A percentile compares a stretch with the other conserved stretches of the same genome.
phyloP scores from a whole-genome alignment of 495 filamentous ascomycete genomes.

The Tuber borchii region DNA sequence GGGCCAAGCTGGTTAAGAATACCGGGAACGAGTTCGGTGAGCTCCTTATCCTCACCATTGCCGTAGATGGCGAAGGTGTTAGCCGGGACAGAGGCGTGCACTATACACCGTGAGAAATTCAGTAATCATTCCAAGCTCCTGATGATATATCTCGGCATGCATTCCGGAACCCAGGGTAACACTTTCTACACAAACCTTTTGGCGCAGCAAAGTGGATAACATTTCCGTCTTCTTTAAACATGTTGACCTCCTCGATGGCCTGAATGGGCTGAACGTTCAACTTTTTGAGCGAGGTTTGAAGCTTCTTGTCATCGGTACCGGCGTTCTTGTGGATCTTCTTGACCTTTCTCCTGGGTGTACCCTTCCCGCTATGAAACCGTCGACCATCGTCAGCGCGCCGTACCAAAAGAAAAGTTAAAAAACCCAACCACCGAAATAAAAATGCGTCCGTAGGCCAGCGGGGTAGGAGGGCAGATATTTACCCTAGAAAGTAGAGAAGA shows the following conservation, averaged over 20 bases:
- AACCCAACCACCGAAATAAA: not conserved
- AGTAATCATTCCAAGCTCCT: slow-evolving; percentile 5
- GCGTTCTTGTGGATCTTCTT: slow-evolving; percentile 93
- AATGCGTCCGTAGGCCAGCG: slow-evolving; percentile 11
- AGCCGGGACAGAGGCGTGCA: slow-evolving; percentile 89
- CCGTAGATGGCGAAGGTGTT: slow-evolving; percentile 99
- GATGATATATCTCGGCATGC: not conserved
- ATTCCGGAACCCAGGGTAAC: slow-evolving; percentile 5
- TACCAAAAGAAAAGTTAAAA: slow-evolving; percentile 11
- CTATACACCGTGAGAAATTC: slow-evolving; percentile 46
- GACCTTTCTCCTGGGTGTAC: slow-evolving; percentile 92
- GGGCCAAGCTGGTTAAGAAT: slow-evolving; percentile 99
- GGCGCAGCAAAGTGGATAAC: slow-evolving; percentile 98
- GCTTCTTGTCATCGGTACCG: slow-evolving; percentile 97
- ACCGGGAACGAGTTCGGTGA: slow-evolving; percentile 96
- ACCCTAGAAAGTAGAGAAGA: slow-evolving; percentile 40
- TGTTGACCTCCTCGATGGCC: slow-evolving; percentile 99
- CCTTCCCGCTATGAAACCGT: slow-evolving; percentile 70
- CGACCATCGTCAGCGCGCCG: slow-evolving; percentile 19
- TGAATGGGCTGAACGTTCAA: slow-evolving; percentile 95
- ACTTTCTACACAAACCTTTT: slow-evolving; percentile 61
- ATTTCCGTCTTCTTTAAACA: slow-evolving; percentile 99
- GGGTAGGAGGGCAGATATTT: slow-evolving; percentile 32
- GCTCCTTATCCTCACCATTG: slow-evolving; percentile 97
- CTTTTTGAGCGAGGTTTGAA: slow-evolving; percentile 90